Evolutionary conservation across 2,329 filamentous ascomycete species (phyloP).

Genomic region (Fusarium illudens): DNA sequence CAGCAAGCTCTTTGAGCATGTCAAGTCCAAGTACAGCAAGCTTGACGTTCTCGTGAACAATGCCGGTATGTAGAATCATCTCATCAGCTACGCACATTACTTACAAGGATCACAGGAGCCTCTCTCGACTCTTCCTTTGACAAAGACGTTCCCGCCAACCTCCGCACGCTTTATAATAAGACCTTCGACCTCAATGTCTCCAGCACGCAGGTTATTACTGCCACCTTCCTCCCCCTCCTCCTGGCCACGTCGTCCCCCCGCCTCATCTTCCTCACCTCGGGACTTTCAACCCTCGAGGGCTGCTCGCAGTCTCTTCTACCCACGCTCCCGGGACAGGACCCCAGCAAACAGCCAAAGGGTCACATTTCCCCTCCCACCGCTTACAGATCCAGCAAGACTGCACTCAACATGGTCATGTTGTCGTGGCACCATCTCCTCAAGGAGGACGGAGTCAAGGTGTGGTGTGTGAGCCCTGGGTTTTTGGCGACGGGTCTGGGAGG

Average conservation of each 20-base stretch:
- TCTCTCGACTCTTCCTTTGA: conserved; percentile 51
- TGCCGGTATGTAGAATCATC: conserved; percentile 51
- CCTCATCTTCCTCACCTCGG: conserved; percentile 58
- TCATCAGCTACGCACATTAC: background rate
- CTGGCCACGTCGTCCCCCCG: conserved; percentile 53
- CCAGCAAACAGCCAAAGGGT: too few species aligned
- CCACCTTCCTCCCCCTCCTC: conserved; percentile 54
- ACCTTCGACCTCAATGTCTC: conserved; percentile 61
- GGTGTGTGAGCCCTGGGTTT: conserved; percentile 57
- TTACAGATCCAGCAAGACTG: conserved; percentile 41
- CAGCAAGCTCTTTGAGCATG: conserved; percentile 51
- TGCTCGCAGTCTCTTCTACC: conserved; percentile 40
- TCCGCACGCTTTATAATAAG: conserved; percentile 55
- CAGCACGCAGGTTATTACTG: conserved; percentile 54
- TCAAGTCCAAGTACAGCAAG: conserved; percentile 53
- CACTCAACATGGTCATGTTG: conserved; percentile 47
- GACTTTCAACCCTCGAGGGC: conserved; percentile 51
- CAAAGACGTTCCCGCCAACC: conserved; percentile 34
- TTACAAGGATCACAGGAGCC: conserved; percentile 45
- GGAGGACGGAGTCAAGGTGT: conserved; percentile 61
- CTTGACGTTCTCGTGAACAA: conserved; percentile 67
- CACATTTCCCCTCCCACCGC: too few species aligned
- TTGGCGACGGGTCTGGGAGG: conserved; percentile 57
- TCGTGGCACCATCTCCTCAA: conserved; percentile 56
- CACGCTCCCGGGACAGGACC: conserved; percentile 35